These are phyloP conservation scores for Amanita pallidorosea DNA, from an alignment of 768 basidiomycete species.

Conservation along the genomic window DNA sequence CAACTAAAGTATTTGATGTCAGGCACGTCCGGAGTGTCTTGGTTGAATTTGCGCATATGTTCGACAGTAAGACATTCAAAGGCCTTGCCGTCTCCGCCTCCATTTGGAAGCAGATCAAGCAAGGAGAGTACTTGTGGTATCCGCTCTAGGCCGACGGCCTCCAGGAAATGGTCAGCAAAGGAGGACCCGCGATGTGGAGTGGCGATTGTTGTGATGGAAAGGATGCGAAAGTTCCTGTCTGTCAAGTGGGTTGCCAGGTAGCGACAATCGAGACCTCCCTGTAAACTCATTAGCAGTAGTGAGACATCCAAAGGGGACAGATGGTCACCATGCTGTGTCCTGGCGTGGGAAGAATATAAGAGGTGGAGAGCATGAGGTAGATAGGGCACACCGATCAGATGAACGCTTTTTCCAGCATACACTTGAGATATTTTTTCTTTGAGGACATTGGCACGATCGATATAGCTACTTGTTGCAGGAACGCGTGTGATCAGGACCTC, in stretches of 20 bases:
- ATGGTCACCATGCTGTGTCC: slow-evolving; percentile 64
- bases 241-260: slow-evolving; percentile 76
- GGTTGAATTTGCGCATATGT: slow-evolving; percentile 85
- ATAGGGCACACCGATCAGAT: slow-evolving; percentile 58
- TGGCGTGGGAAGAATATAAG: slow-evolving; percentile 10
- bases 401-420: slow-evolving; percentile 77
- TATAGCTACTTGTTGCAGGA: slow-evolving; percentile 82
- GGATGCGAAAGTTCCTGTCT: slow-evolving; percentile 65
- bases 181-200: slow-evolving; percentile 91
- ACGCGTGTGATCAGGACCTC: slow-evolving; percentile 92
- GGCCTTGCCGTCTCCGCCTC: slow-evolving; percentile 90
- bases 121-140: slow-evolving; percentile 63
- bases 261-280: slow-evolving; percentile 89
- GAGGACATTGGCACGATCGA: slow-evolving; percentile 86
- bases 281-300: not conserved
- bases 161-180: slow-evolving; percentile 87
- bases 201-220: slow-evolving; percentile 88
- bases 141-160: slow-evolving; percentile 52
- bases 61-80: slow-evolving; percentile 81
- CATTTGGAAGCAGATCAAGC: slow-evolving; percentile 79
- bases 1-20: slow-evolving; percentile 88
- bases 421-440: slow-evolving; percentile 67
- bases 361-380: slow-evolving; percentile 4
- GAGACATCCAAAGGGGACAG: slow-evolving; percentile 7
- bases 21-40: slow-evolving; percentile 67